Evolutionary conservation across 495 filamentous ascomycete genomes (phyloP).

Genomic region (Penicillium coprophilum): DNA sequence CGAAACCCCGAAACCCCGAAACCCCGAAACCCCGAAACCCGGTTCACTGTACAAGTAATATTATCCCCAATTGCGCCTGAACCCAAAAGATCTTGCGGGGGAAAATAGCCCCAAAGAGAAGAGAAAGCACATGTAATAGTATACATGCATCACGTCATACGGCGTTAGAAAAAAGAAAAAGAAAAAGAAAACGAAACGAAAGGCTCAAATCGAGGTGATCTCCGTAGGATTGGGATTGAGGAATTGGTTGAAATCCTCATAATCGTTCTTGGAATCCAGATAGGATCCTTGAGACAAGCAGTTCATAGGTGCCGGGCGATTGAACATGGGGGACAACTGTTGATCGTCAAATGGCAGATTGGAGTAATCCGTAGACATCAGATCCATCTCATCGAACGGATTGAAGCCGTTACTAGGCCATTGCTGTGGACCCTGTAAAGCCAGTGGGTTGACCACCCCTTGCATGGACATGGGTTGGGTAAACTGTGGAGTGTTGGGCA

Average conservation of each 20-base stretch:
- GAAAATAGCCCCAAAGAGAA: constrained; percentile 23
- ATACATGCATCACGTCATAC: constrained; percentile 44
- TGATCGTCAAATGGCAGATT: constrained; percentile 40
- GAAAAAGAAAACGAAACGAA: constrained; percentile 6
- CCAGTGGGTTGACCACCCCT: constrained; percentile 43
- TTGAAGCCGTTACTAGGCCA: constrained; percentile 35
- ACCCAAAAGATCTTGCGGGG: constrained; percentile 11
- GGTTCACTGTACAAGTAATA: constrained; percentile 30
- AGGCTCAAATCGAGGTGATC: constrained; percentile 40
- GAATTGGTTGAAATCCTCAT: constrained; percentile 47
- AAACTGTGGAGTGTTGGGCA: constrained; percentile 22
- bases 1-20: constrained; percentile 9
- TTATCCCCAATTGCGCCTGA: constrained; percentile 22
- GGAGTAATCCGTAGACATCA: constrained; percentile 39
- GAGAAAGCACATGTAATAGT: constrained; percentile 32
- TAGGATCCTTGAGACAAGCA: constrained; percentile 35
- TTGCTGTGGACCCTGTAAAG: constrained; percentile 36
- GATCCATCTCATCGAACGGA: constrained; percentile 44
- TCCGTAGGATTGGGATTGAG: constrained; percentile 45
- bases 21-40: constrained; percentile 14
- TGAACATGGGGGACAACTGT: constrained; percentile 42
- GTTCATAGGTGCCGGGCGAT: constrained; percentile 39
- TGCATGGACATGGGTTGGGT: constrained; percentile 32
- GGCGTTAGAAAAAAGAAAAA: constrained; percentile 24
- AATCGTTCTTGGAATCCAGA: constrained; percentile 36